phyloP scores from a whole-genome alignment of 176 grass and related monocot species.

The barley (Hordeum vulgare) region DNA sequence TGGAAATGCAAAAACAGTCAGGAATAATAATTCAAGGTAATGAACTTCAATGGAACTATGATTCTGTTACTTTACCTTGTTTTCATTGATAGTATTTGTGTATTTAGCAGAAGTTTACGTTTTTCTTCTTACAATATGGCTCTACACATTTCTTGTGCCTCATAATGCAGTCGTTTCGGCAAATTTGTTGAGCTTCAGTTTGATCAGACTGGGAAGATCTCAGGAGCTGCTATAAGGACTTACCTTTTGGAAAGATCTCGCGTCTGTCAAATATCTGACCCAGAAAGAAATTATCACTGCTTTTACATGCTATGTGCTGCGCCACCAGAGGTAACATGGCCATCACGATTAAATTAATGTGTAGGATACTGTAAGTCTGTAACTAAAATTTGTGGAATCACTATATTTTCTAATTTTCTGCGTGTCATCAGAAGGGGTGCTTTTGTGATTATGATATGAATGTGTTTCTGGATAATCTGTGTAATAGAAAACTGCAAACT shows the following conservation, averaged over 20 bases:
- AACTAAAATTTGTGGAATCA: not conserved
- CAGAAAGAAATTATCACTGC: constrained; percentile 91
- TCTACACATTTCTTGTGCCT: constrained; percentile 28
- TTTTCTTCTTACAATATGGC: constrained; percentile 3
- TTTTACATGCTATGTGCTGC: constrained; percentile 93
- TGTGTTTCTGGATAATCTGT: constrained; percentile 3
- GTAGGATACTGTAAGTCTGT: not conserved
- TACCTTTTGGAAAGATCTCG: constrained; percentile 88
- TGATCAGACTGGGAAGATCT: constrained; percentile 68
- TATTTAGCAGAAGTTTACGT: not conserved
- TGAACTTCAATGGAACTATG: not conserved
- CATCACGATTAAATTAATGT: not conserved
- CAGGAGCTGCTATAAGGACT: constrained; percentile 87
- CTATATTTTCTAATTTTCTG: constrained; percentile 1
- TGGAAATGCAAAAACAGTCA: constrained; percentile 90
- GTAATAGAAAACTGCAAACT: not conserved
- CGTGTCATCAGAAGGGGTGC: not conserved
- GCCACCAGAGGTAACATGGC: constrained; percentile 49
- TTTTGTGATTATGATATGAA: not conserved
- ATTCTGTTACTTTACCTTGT: not conserved
- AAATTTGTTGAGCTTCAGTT: constrained; percentile 97
- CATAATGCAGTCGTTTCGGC: constrained; percentile 64
- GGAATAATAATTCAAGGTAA: constrained; percentile 95
- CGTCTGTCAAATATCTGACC: constrained; percentile 93
- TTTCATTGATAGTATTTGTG: constrained; percentile 5